Conservation (phyloP, 768 basidiomycete genomes). For the Phaeotremella skinneri region DNA sequence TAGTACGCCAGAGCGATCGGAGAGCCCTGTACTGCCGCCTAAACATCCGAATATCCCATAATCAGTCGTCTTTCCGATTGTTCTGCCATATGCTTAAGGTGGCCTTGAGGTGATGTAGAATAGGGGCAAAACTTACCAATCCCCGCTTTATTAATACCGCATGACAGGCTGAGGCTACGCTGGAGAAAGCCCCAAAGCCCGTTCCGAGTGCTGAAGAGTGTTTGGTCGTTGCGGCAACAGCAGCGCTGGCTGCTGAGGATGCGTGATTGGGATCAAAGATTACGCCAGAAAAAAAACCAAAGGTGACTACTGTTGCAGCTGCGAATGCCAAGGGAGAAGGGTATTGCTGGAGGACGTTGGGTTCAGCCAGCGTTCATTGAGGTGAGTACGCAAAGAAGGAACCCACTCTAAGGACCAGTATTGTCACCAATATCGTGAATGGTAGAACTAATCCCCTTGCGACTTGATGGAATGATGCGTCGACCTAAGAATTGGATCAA, state of each 20-base stretch:
- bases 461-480: conserved; percentile 60
- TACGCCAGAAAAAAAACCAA: conserved; percentile 88
- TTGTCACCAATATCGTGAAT: conserved; percentile 86
- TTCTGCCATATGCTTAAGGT: no score
- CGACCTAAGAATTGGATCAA: conserved; percentile 10
- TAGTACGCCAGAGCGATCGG: conserved; percentile 88
- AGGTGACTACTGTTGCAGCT: conserved; percentile 76
- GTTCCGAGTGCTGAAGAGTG: conserved; percentile 59
- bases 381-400: background rate
- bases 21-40: conserved; percentile 65
- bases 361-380: background rate
- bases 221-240: conserved; percentile 16
- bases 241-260: conserved; percentile 28
- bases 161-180: conserved; percentile 81
- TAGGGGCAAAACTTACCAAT: conserved; percentile 56
- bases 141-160: conserved; percentile 92
- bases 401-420: conserved; percentile 66
- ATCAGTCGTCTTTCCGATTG: no score
- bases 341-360: conserved; percentile 43
- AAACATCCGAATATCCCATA: no score
- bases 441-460: conserved; percentile 91
- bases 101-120: background rate
- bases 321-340: conserved; percentile 72
- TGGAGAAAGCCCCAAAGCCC: conserved; percentile 76
- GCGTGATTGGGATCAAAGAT: conserved; percentile 62